A percentile compares a stretch with the other conserved stretches of the same genome.
phyloP scores from a whole-genome alignment of 2,329 filamentous ascomycete genomes.

The Fusarium sp. region DNA sequence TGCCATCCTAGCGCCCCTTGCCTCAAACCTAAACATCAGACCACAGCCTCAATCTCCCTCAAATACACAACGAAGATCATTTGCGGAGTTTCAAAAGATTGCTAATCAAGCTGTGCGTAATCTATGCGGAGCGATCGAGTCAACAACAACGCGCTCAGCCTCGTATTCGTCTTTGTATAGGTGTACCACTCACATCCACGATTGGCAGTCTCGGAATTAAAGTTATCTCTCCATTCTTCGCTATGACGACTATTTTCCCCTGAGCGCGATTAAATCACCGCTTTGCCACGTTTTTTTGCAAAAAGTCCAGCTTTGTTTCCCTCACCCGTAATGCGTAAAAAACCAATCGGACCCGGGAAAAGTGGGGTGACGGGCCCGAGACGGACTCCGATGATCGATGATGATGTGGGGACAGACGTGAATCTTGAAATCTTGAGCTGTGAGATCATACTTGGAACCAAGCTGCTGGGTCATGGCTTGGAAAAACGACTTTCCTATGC shows the following conservation, averaged over 20 bases:
- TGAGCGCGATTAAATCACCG: not conserved
- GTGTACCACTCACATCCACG: not conserved
- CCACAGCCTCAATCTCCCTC: not conserved
- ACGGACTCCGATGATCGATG: slow-evolving; percentile 7
- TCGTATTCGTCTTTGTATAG: not conserved
- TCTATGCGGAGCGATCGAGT: not conserved
- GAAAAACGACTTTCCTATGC: not conserved
- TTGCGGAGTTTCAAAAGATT: not conserved
- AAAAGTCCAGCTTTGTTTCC: not conserved
- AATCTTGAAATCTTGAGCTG: not conserved
- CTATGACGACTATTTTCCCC: not conserved
- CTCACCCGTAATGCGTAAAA: not conserved
- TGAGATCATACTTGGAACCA: not conserved
- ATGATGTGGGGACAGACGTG: not conserved
- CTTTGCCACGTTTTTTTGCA: not conserved
- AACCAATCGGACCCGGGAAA: not conserved
- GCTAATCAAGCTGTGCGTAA: not conserved
- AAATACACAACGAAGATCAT: not conserved
- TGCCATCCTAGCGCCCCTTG: not conserved
- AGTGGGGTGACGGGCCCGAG: slow-evolving; percentile 1
- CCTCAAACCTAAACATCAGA: not conserved
- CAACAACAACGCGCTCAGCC: not conserved
- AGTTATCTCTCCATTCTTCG: not conserved
- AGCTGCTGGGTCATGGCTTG: not conserved
- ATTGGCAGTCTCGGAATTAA: not conserved